Percentiles rank a stretch among this genome's conserved stretches.
phyloP scores from a whole-genome alignment of 441 rosid genomes.

The Pelargonium myrrhifolium region DNA sequence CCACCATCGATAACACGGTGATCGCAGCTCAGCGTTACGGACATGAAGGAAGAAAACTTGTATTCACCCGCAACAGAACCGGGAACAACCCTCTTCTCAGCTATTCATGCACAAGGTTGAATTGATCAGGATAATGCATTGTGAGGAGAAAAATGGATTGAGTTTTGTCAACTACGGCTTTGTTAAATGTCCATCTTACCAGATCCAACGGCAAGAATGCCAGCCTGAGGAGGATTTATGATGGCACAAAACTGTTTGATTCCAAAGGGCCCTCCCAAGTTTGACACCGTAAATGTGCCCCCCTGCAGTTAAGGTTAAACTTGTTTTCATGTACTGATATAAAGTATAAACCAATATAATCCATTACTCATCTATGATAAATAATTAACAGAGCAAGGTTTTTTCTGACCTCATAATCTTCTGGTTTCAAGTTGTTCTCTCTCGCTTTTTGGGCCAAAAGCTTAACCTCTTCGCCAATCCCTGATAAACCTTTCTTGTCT shows the following conservation, averaged over 20 bases:
- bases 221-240: conserved; percentile 91
- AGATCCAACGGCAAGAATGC: conserved; percentile 87
- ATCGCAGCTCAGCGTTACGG: conserved; percentile 83
- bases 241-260: conserved; percentile 91
- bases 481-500: conserved; percentile 79
- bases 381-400: neutral
- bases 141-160: neutral
- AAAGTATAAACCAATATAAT: no score
- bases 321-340: neutral
- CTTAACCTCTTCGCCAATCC: conserved; percentile 66
- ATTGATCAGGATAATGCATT: neutral
- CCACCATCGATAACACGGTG: conserved; percentile 89
- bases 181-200: conserved; percentile 34
- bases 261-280: conserved; percentile 95
- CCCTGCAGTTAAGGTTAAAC: conserved; percentile 47
- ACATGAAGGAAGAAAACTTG: conserved; percentile 69
- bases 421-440: conserved; percentile 77
- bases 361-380: neutral
- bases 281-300: conserved; percentile 92
- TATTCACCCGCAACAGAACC: conserved; percentile 55
- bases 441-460: conserved; percentile 72
- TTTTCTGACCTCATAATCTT: conserved; percentile 66
- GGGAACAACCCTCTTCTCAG: conserved; percentile 84
- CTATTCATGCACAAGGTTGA: conserved; percentile 31
- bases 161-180: neutral